phyloP scores from a whole-genome alignment of 169 alveolate genomes.

The Hepatocystis sp. region DNA sequence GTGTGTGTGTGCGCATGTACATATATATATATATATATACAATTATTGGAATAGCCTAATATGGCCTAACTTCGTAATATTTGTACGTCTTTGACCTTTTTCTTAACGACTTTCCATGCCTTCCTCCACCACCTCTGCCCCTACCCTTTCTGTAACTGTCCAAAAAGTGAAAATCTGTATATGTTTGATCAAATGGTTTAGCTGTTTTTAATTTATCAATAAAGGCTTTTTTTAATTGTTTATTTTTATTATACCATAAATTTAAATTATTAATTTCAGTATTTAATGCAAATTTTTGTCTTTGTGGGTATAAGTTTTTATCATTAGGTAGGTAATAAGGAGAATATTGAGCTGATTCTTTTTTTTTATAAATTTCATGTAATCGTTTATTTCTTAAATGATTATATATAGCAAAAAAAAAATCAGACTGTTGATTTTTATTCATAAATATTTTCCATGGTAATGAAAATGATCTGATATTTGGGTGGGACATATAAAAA shows the following conservation, averaged over 20 bases:
- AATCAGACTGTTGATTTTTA: constrained; percentile 78
- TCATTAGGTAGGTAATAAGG: constrained; percentile 85
- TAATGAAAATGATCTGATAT: constrained; percentile 61
- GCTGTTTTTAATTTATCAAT: constrained; percentile 77
- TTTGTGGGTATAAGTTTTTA: constrained; percentile 52
- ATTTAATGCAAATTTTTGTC: constrained; percentile 80
- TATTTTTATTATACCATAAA: constrained; percentile 77
- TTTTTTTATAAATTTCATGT: constrained; percentile 60
- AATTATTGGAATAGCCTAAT: constrained; percentile 61
- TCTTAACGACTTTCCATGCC: constrained; percentile 86
- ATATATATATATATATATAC: background rate
- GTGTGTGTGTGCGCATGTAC: constrained; percentile 1
- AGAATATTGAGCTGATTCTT: constrained; percentile 78
- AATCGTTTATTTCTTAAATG: constrained; percentile 79
- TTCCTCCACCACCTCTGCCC: constrained; percentile 91
- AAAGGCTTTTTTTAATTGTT: constrained; percentile 54
- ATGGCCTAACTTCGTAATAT: constrained; percentile 82
- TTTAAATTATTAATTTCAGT: constrained; percentile 76
- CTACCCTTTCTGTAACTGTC: constrained; percentile 86
- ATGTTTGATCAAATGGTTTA: constrained; percentile 82
- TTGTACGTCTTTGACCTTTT: constrained; percentile 88
- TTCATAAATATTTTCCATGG: constrained; percentile 86
- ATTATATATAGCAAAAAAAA: constrained; percentile 79
- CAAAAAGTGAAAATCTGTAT: constrained; percentile 84
- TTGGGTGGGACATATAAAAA: constrained; percentile 81